These are phyloP conservation scores for Cladosporium sp. DNA, from an alignment of 2,329 filamentous ascomycete species.

Conservation along the genomic window DNA sequence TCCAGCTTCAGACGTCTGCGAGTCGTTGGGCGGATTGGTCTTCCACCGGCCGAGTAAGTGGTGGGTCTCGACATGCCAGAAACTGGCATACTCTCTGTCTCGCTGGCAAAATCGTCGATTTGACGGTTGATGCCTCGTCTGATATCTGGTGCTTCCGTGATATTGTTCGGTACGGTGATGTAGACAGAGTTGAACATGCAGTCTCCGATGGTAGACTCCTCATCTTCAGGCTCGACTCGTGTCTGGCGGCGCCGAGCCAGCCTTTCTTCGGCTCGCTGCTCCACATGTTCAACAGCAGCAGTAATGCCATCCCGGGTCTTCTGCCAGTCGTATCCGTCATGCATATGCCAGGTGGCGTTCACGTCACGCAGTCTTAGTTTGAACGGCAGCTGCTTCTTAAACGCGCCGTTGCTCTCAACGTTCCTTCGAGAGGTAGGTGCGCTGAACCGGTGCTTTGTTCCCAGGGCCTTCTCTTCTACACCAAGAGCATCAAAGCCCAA, in stretches of 20 bases:
- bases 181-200: conserved; percentile 99
- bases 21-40: conserved; percentile 19
- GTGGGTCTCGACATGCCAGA: conserved; percentile 56
- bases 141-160: conserved; percentile 70
- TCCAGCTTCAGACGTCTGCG: conserved; percentile 59
- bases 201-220: conserved; percentile 83
- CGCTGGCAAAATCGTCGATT: conserved; percentile 76
- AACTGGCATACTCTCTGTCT: conserved; percentile 82
- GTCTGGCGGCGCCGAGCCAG: conserved; percentile 52
- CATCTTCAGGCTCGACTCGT: conserved; percentile 57
- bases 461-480: conserved; percentile 23
- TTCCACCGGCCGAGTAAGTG: conserved; percentile 33
- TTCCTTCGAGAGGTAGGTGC: conserved; percentile 17
- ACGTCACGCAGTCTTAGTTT: conserved; percentile 75
- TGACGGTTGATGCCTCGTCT: conserved; percentile 79
- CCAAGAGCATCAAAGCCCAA: conserved; percentile 30
- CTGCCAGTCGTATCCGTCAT: conserved; percentile 96
- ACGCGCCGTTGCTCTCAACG: neutral
- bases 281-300: conserved; percentile 81
- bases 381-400: conserved; percentile 43
- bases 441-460: conserved; percentile 26
- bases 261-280: conserved; percentile 72
- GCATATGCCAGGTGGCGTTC: conserved; percentile 94
- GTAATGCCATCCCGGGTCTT: conserved; percentile 78
- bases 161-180: conserved; percentile 82